These are phyloP conservation scores for Xylariaceae sp. DNA, from an alignment of 2,329 filamentous ascomycete genomes.

Conservation along the genomic window DNA sequence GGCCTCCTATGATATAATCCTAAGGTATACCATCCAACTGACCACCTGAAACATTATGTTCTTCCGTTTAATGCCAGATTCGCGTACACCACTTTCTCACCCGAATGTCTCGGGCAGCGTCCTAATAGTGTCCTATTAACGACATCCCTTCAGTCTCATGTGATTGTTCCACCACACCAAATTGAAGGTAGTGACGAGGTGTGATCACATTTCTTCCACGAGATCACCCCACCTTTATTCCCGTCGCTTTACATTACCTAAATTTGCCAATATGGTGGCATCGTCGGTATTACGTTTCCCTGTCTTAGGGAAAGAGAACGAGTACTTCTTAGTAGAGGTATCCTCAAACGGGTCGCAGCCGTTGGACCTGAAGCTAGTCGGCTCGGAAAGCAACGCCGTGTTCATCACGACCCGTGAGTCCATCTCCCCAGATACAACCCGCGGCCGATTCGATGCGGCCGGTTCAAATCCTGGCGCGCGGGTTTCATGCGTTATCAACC, in stretches of 20 bases:
- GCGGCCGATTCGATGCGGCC: constrained; percentile 10
- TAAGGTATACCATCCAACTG: background rate
- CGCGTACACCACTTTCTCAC: background rate
- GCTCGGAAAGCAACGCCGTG: constrained; percentile 66
- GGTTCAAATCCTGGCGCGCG: constrained; percentile 19
- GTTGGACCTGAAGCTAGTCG: constrained; percentile 68
- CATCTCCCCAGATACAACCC: constrained; percentile 8
- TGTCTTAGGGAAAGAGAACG: constrained; percentile 54
- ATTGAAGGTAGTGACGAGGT: background rate
- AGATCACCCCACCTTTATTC: background rate
- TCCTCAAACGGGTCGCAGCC: constrained; percentile 51
- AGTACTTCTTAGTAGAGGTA: constrained; percentile 65
- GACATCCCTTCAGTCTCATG: background rate
- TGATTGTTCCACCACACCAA: background rate
- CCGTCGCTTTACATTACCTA: background rate
- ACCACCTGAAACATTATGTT: constrained; percentile 2
- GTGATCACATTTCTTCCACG: background rate
- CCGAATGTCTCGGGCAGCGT: background rate
- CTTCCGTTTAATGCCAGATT: background rate
- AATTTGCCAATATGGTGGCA: constrained; percentile 25
- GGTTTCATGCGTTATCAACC: constrained; percentile 28
- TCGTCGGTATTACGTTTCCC: constrained; percentile 58
- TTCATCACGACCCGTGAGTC: constrained; percentile 62
- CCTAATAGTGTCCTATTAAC: background rate
- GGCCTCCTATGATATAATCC: constrained; percentile 3